Base-by-base conservation (phyloP, 768 basidiomycete species). In the Solioccasus polychromus region DNA sequence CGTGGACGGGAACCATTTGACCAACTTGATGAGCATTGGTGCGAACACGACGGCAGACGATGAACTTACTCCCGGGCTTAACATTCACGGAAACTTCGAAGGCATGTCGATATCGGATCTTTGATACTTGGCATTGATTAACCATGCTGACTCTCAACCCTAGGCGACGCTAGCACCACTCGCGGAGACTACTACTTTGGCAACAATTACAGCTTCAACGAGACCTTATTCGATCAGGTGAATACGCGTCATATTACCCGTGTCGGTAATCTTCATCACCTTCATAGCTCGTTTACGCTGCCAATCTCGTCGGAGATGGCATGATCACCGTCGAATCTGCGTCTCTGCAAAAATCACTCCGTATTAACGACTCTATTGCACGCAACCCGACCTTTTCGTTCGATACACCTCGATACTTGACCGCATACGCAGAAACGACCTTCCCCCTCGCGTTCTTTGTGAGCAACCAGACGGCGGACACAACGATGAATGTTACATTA, bases 281-380 rank as follows among this genome's bases (percentile, higher is more conserved):
- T 42, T 31, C 26, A 26, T 8, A 61, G 59, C 48, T 58, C 15
- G 39, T 37, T 7, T 19, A 42, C 11, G 44, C 59, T 1, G 59
- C 59, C 34, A 42, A 62, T 5, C 45, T 52, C 6, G 48, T 55
- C 15, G 59, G 59, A 14, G n/a, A 30, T 32, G 57, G 59, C 0
- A 18, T 38, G 28, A 42, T 62, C 34, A 60, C 59, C 2, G 4
- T 62, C 22, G 51, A 61, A 37, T 59, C 59, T 2, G 48, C 57
- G 18, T 29, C 57, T 10, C 17, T 62, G 23, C 48, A 60, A 31
- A 60, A 62, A 19, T 20, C 28, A 1, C 39, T 41, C 6, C 57
- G 59, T n/a, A 60, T 60, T 34, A 62, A 56, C 24, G 50, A 62
- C 39, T 60, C 59, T 18, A 62, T 60, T 19, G 60, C 59, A 10